Evolutionary conservation across 345 rosid genomes (phyloP).

Genomic region (Lepidium aucheri): DNA sequence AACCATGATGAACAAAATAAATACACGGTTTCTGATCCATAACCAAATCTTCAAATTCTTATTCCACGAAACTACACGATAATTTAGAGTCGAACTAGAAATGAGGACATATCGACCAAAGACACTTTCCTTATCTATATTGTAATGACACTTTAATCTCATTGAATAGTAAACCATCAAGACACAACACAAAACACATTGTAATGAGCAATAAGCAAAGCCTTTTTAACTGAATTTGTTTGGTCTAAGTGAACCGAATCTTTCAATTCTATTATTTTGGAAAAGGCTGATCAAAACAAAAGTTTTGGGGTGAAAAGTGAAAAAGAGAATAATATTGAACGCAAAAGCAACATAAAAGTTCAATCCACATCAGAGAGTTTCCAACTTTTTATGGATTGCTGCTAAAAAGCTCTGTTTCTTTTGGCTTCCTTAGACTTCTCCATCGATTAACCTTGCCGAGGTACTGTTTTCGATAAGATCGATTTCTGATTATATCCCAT

Average conservation of each 20-base stretch:
- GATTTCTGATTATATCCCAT: not conserved
- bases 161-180: not conserved
- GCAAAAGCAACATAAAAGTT: not conserved
- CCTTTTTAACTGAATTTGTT: not conserved
- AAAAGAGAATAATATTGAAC: not conserved
- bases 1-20: not conserved
- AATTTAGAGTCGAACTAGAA: too few relatives aligned
- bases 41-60: too few relatives aligned
- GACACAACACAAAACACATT: not conserved
- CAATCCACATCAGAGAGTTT: not conserved
- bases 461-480: not conserved
- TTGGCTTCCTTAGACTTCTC: conserved; percentile 13
- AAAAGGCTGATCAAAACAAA: not conserved
- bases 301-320: not conserved
- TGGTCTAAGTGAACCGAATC: not conserved
- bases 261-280: not conserved
- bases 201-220: not conserved
- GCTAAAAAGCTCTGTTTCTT: not conserved
- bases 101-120: too few relatives aligned
- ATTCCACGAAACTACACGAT: too few relatives aligned
- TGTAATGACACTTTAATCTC: too few relatives aligned
- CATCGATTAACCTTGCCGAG: conserved; percentile 6
- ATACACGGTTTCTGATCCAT: not conserved
- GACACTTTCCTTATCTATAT: too few relatives aligned
- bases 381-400: not conserved